These are phyloP conservation scores for Trichoderma sp. DNA, from an alignment of 2,329 filamentous ascomycete species.

Conservation along the genomic window DNA sequence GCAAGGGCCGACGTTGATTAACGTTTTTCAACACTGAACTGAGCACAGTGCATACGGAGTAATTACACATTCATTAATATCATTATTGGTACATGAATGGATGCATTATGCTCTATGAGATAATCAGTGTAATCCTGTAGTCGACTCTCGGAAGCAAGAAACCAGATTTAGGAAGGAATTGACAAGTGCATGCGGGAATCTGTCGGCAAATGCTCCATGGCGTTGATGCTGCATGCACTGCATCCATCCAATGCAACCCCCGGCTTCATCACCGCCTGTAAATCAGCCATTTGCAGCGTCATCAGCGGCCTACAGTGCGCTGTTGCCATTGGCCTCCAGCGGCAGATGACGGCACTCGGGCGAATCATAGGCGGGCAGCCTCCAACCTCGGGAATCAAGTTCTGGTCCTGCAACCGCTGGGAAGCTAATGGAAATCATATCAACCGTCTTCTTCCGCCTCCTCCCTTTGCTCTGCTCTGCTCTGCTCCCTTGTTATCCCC, in stretches of 20 bases:
- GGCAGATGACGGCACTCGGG: constrained; percentile 10
- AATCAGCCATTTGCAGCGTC: background rate
- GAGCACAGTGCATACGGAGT: background rate
- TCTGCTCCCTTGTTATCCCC: background rate
- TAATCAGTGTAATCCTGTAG: background rate
- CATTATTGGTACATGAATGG: background rate
- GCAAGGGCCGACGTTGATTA: constrained; percentile 7
- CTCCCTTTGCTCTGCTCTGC: background rate
- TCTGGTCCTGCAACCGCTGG: background rate
- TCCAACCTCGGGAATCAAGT: constrained; percentile 17
- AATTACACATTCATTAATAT: background rate
- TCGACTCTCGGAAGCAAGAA: background rate
- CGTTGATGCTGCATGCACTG: background rate
- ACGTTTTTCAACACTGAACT: background rate
- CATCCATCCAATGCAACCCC: background rate
- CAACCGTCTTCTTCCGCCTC: background rate
- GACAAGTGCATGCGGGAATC: background rate
- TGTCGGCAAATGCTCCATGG: background rate
- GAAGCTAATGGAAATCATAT: constrained; percentile 7
- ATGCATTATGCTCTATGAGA: background rate
- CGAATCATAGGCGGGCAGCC: constrained; percentile 14
- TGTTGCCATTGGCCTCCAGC: constrained; percentile 4
- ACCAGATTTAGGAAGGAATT: background rate
- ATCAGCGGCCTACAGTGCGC: constrained; percentile 12
- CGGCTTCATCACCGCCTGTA: constrained; percentile 1